Base-by-base conservation (phyloP, 192 early-diverging fungal species). In the Glomus cerebriforme region DNA sequence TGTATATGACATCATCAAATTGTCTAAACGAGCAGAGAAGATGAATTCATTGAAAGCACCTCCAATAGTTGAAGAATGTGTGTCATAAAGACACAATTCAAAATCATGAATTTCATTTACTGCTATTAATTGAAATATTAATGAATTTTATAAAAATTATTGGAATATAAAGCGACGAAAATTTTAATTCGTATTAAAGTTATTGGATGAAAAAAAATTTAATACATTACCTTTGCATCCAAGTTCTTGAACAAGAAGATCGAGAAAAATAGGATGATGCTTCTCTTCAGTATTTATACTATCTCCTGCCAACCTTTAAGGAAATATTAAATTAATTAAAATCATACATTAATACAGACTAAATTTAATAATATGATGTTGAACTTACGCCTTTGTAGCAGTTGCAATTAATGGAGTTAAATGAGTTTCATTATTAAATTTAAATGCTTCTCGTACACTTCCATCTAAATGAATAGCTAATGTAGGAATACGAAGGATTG, bases 21-120 rank as follows among this genome's bases (percentile, higher is more conserved):
- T 99, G 85, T 99, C 98, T 63, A 97, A 86, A 29, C 98, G 92
- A 37, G 95, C 88, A 2, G 97, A 95, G 81, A 95, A 96, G 77
- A 99, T 93, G 75, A 95, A 99, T 86, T 99, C 97, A 73, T 96
- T 89, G 86, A 90, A 88, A 35, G 92, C 89, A 7, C 98, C 98
- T 72, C 98, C 98, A 64, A 99, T 92, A 22, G 90, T 84, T 19
- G 97, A 91, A 69, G 92, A 89, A 73, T 99, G 95, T 27, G 95
- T 97, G 83, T 99, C 98, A 80, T 93, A 99, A 58, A 99, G 88
- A 83, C 96, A 97, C 34, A 99, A 89, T 83, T 99, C 98, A 88
- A 99, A 97, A 86, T 99, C 98, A 43, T 90, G 83, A 75, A 99
- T 96, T 65, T 73, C 19, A 58, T 81, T 85, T 89, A 90, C 66